Conservation (phyloP, 768 basidiomycete species). For the Boletus rex-veris region DNA sequence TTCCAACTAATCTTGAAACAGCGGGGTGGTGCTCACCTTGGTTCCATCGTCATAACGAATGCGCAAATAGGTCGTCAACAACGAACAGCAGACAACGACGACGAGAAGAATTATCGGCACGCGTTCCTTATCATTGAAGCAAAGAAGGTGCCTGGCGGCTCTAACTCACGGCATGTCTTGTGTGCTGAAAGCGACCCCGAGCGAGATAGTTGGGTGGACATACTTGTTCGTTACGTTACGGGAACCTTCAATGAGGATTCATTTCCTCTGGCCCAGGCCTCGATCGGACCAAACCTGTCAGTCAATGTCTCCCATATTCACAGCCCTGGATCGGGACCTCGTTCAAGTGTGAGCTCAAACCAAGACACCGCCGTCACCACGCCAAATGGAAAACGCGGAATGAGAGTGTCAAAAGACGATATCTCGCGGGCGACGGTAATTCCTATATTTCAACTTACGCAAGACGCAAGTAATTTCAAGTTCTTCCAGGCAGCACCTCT, state of each 20-base stretch:
- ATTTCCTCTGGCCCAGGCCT: slow-evolving; percentile 26
- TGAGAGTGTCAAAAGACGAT: slow-evolving; percentile 57
- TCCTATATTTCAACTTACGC: slow-evolving; percentile 54
- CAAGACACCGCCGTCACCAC: slow-evolving; percentile 23
- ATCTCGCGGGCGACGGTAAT: slow-evolving; percentile 51
- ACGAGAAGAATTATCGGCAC: slow-evolving; percentile 93
- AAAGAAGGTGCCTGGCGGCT: slow-evolving; percentile 65
- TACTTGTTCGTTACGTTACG: slow-evolving; percentile 84
- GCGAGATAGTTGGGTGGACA: slow-evolving; percentile 92
- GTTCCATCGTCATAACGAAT: slow-evolving; percentile 85
- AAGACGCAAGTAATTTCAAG: slow-evolving; percentile 56
- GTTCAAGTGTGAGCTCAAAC: slow-evolving; percentile 54
- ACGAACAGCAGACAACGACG: slow-evolving; percentile 55
- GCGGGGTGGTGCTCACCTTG: slow-evolving; percentile 90
- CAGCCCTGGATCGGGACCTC: slow-evolving; percentile 36
- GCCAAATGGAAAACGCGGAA: slow-evolving; percentile 31
- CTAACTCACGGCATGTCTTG: slow-evolving; percentile 81
- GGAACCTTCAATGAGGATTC: slow-evolving; percentile 77
- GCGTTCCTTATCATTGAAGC: slow-evolving; percentile 96
- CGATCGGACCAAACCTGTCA: slow-evolving; percentile 31
- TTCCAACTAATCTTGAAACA: slow-evolving; percentile 28
- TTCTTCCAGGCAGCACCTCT: slow-evolving; percentile 47
- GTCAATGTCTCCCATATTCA: slow-evolving; percentile 26
- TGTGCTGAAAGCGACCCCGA: slow-evolving; percentile 96
- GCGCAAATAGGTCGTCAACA: slow-evolving; percentile 98